Evolutionary conservation across 2,329 filamentous ascomycete genomes (phyloP).

Genomic region (Plectosphaerella sp.): DNA sequence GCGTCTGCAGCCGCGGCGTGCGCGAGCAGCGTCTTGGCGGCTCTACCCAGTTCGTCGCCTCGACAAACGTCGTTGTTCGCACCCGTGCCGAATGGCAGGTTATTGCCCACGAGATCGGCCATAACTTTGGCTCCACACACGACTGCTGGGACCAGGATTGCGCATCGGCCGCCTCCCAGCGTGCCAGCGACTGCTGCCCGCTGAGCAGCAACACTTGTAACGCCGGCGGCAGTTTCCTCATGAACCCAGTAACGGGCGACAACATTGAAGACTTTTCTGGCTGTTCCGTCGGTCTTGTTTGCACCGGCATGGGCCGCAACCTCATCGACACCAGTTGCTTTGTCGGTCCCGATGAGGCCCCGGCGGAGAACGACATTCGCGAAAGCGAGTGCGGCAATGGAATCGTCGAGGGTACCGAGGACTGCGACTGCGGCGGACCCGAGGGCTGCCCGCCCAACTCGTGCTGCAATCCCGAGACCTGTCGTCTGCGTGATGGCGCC

Average conservation of each 20-base stretch:
- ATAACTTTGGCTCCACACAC: conserved; percentile 85
- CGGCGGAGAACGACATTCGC: conserved; percentile 52
- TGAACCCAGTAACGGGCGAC: conserved; percentile 76
- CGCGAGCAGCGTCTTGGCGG: conserved; percentile 43
- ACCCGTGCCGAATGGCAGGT: conserved; percentile 82
- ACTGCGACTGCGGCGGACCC: conserved; percentile 80
- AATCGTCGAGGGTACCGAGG: conserved; percentile 80
- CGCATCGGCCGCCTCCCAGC: conserved; percentile 41
- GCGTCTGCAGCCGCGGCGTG: conserved; percentile 57
- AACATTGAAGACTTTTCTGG: conserved; percentile 71
- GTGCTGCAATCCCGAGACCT: conserved; percentile 77
- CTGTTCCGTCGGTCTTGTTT: conserved; percentile 83
- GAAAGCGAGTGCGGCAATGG: conserved; percentile 84
- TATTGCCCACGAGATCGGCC: conserved; percentile 81
- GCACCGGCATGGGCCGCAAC: conserved; percentile 69
- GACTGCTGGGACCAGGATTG: conserved; percentile 70
- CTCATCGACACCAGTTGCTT: conserved; percentile 70
- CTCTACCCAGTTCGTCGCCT: conserved; percentile 60
- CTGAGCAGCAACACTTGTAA: conserved; percentile 60
- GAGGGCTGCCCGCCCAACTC: conserved; percentile 62
- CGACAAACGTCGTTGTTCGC: conserved; percentile 75
- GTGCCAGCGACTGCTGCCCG: conserved; percentile 66
- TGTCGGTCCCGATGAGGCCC: conserved; percentile 69
- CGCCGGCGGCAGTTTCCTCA: conserved; percentile 70
- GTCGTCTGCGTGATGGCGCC: conserved; percentile 66